Evolutionary conservation across 169 alveolate species (phyloP).

Genomic region (Cyclospora cayetanensis): DNA sequence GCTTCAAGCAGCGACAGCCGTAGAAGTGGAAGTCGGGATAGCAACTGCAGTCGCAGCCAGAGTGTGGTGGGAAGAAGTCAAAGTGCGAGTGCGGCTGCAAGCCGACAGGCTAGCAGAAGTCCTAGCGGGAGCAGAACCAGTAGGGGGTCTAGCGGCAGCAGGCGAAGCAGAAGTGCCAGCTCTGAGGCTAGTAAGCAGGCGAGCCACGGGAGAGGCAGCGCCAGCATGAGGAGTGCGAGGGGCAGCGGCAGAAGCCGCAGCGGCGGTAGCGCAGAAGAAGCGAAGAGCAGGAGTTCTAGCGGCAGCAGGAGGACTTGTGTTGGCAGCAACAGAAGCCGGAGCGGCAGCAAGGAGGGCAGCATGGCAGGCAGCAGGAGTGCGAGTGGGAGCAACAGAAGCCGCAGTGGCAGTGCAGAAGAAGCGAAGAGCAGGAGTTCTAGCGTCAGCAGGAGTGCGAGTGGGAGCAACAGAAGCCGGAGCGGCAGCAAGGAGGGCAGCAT

Average conservation of each 20-base stretch:
- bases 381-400: neutral
- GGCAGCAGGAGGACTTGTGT: neutral
- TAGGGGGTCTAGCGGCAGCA: too few relatives aligned
- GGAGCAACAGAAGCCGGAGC: neutral
- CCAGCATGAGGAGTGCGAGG: neutral
- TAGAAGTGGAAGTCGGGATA: neutral
- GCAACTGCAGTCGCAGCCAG: neutral
- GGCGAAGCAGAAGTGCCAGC: conserved; percentile 4
- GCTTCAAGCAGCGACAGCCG: neutral
- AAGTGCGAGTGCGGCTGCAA: too few relatives aligned
- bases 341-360: neutral
- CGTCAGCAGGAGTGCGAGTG: neutral
- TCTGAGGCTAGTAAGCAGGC: neutral
- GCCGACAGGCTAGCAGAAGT: too few relatives aligned
- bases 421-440: neutral
- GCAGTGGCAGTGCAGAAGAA: neutral
- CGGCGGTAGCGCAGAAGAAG: neutral
- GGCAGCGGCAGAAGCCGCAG: conserved; percentile 15
- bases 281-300: neutral
- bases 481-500: neutral
- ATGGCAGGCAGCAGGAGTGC: neutral
- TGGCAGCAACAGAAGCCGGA: neutral
- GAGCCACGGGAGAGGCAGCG: neutral
- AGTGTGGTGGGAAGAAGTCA: too few relatives aligned
- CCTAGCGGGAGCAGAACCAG: too few relatives aligned